Evolutionary conservation across 129 eudicot genomes (phyloP), one percentile per base, ranked within the genome.

Genomic region (Artemisia tridentata): DNA sequence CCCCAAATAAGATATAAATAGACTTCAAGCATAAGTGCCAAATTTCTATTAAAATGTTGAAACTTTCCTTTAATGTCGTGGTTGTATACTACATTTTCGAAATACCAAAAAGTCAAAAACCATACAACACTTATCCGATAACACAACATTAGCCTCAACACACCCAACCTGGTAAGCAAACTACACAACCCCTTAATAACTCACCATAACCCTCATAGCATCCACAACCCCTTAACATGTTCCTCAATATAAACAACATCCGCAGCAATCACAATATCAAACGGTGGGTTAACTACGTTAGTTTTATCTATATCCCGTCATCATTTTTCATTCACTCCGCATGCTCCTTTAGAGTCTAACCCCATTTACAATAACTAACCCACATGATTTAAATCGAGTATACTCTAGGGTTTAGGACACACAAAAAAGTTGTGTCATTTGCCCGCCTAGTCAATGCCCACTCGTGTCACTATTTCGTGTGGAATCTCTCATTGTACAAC

Each of bases 201-300:
- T 75, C 67, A 93, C 87, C 84, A 93, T 56, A 16, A 73, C 52
- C 57, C 62, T 78, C 97, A 87, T 89, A 27, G 97, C 80, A 12
- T 67, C 52, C 54, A 93, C 57, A 65, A 89, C 17, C 68, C 88
- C 58, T 62, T 84, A 73, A 89, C 98, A 18, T 85, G 76, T 72
- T 93, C 97, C 87, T 93, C 98, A 10, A 93, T 78, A 34, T 93
- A 93, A 56, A 93, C 98, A 56, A 89, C 97, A 46, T 93, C 98
- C n/a, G 98, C 81, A 0, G 96, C 93, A 2, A 93, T 25, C 7
- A 89, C 97, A 11, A 89, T 0, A 43, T 89, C 97, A 23, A 85
- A 93, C 3, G 92, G 92, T 15, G 85, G 88, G 29, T 70, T 77
- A 20, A 89, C 65, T 34, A 85, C 78, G 17, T 41, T 53, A 9